Base-by-base conservation (phyloP, 2,329 filamentous ascomycete genomes). In the Emmonsiellopsis sp. region DNA sequence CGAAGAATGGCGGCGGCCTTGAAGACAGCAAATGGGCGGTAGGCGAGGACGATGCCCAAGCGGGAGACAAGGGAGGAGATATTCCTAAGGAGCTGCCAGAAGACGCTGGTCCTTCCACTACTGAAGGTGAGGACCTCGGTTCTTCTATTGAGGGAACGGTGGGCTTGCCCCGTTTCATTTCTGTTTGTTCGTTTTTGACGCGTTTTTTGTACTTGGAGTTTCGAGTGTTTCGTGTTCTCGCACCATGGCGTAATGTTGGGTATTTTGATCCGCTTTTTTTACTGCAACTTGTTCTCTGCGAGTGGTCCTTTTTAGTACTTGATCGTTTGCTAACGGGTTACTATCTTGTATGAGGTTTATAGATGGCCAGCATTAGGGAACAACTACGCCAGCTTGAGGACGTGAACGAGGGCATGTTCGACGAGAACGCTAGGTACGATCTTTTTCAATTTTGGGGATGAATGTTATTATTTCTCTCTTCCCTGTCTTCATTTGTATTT, bases 291-390 rank as follows among this genome's bases (percentile, higher is more conserved):
- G 66, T 63, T 56, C 13, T 37, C 37, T 39, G 42, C 27, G 43
- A 44, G 31, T 21, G 33, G 21, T 27, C 21, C 42, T 21, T 48
- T 37, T 64, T 56, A 60, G 58, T 56, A 64, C 61, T 67, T 55
- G 55, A 58, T 56, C 58, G 54, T 62, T 61, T 55, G 48, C 48
- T 50, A 49, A 51, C 53, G 55, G 53, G 52, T 53, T 51, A 58
- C 59, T 65, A 59, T 63, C 59, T 58, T 40, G 59, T 53, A 57
- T 56, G 57, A 10, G 55, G 51, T 51, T 59, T 57, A 56, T 64
- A 75, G 69, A 71, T 76, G 68, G 73, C 73, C 53, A 74, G 73
- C 65, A 74, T 73, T 57, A 64, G 70, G 68, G 65, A 75, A 61
- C 66, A 75, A 65, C 65, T 74, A 69, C 69, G 71, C 55, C 67